Base-by-base conservation (phyloP, 345 rosid species). In the Ricinus communis region DNA sequence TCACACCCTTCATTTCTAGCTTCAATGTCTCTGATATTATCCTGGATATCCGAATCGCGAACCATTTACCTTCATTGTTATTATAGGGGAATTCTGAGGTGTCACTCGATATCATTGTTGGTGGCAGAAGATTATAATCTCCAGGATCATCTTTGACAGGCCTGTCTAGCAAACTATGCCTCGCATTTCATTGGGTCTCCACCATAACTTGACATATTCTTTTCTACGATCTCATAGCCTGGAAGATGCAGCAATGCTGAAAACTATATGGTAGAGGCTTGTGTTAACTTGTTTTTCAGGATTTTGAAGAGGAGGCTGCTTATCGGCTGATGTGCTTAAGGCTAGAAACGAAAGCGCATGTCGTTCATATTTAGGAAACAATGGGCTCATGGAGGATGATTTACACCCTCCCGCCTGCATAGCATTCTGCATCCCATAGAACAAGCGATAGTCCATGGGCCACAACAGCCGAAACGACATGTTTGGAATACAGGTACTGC, bases 171-270 rank as follows among this genome's bases (percentile, higher is more conserved):
- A 93, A 36, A 91, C 91, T 59, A 78, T 22, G 12, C 92, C 98
- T 2, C 86, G 79, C 95, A 85, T 90, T 18, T 66, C 41, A 6
- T 74, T 49, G 0, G 87, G 87, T 51, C 71, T 79, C 90, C 93
- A 91, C 98, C 98, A 90, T 33, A 83, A 75, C 75, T 91, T 91
- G 64, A 89, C 70, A 76, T 90, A 93, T 13, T 87, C 73, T 76
- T 78, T 89, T 14, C 98, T 72, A 8, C 65, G 83, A 9, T 81
- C 69, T 96, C 98, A 90, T 15, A 88, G 78, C 1, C 80, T 80
- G 3, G 96, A 72, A 0, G 96, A 90, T 21, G 92, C 86, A 0
- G 84, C 96, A 49, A 92, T 88, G 54, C 97, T 93, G 62, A 92
- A 92, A 9, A 82, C 91, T 15, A 90, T 65, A 80, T 90, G 96